phyloP scores from a whole-genome alignment of 192 early-diverging fungal species.

The Lobulomyces angularis region DNA sequence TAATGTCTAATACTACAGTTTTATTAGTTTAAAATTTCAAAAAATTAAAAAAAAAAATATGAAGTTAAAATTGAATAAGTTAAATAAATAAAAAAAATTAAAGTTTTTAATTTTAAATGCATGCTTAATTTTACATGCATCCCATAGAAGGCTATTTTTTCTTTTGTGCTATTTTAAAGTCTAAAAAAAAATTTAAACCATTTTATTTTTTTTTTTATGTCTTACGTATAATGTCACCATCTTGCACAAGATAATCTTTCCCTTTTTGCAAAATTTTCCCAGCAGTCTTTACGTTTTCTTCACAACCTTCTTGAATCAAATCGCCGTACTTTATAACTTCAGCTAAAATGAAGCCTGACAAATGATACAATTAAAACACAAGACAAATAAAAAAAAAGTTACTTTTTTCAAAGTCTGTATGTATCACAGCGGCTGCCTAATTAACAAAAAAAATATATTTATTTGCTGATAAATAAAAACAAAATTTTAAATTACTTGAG shows the following conservation, averaged over 20 bases:
- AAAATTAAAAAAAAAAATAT: no score
- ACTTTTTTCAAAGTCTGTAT: conserved; percentile 63
- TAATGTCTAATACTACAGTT: no score
- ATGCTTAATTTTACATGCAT: not conserved
- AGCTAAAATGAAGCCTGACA: conserved; percentile 84
- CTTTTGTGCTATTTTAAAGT: no score
- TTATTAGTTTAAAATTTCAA: no score
- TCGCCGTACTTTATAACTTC: conserved; percentile 85
- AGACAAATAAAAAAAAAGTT: not conserved
- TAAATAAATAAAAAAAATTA: no score
- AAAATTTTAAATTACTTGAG: no score
- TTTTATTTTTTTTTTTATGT: not conserved
- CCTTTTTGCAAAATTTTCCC: conserved; percentile 88
- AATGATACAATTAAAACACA: conserved; percentile 37
- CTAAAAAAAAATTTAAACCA: not conserved
- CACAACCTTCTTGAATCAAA: conserved; percentile 67
- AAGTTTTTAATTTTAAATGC: no score
- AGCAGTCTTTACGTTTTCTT: conserved; percentile 69
- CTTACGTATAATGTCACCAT: conserved; percentile 94
- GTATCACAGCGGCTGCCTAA: conserved; percentile 88
- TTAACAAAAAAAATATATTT: no score
- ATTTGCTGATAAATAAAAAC: no score
- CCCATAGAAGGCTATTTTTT: no score
- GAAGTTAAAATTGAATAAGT: no score
- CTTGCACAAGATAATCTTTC: conserved; percentile 81